Evolutionary conservation across 352 stramenopile species (phyloP), one percentile per base, ranked within the genome.

Genomic region (Globisporangium polare): DNA sequence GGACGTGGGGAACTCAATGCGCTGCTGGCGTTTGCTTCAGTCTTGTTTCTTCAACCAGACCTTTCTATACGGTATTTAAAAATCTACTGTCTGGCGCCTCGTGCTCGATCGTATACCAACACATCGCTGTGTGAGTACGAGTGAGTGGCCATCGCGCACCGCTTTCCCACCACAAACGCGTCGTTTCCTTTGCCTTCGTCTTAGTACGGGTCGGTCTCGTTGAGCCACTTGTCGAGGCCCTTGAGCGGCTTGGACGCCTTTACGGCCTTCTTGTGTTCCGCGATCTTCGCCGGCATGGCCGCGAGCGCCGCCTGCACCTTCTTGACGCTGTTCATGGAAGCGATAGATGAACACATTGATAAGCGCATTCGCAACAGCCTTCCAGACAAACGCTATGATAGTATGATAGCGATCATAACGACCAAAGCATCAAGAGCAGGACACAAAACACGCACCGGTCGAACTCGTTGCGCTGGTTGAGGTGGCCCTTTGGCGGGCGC

Each of bases 141-240:
- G 39, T n/a, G 39, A 45, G 39, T n/a, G 39, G 17, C 39, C 39
- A 45, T 45, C 15, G 39, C 39, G 39, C 39, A 45, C 39, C 5
- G 22, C 26, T 9, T 58, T 49, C 10, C 15, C 18, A 12, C 33
- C 33, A 39, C 33, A 39, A 43, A 43, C 39, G 17, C 17, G 17
- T 20, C 39, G 29, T n/a, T 53, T n/a, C 35, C 22, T 53, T 52
- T n/a, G 17, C 24, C 18, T 18, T 3, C 29, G 39, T 13, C 26
- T 55, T 89, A 94, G 74, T 93, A 95, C 54, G 77, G 75, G 61
- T 92, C 78, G 63, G 52, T 80, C 69, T 95, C 86, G 67, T 88
- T 93, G 43, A 95, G 78, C 86, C 86, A 95, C 73, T 94, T 93
- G 65, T 95, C 84, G 26, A 95, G 75, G 31, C 86, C 86, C 73